These are phyloP conservation scores for Acacia confusa DNA, from an alignment of 306 rosid genomes.

Conservation along the genomic window DNA sequence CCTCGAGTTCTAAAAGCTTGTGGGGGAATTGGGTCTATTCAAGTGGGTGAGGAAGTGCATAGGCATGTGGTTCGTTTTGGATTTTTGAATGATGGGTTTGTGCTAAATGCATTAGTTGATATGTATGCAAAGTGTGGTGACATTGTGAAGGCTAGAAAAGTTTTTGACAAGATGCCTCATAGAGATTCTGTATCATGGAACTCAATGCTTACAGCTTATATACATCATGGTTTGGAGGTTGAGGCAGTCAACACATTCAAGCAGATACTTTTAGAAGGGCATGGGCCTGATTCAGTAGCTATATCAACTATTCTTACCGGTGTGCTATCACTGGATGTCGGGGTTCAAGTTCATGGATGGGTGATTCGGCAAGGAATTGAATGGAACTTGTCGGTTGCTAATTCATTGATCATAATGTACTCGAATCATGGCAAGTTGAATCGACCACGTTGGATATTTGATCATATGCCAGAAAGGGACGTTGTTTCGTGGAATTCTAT, in stretches of 20 bases:
- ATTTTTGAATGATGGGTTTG: slow-evolving; percentile 55
- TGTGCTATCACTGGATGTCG: slow-evolving; percentile 42
- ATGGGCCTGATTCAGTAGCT: slow-evolving; percentile 61
- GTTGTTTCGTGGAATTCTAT: slow-evolving; percentile 82
- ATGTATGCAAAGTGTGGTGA: slow-evolving; percentile 94
- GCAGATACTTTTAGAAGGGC: slow-evolving; percentile 58
- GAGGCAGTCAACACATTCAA: slow-evolving; percentile 57
- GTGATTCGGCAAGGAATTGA: slow-evolving; percentile 56
- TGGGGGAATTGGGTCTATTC: slow-evolving; percentile 78
- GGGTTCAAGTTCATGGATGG: slow-evolving; percentile 80
- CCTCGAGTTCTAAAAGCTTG: slow-evolving; percentile 82
- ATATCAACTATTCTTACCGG: slow-evolving; percentile 55
- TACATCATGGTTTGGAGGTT: slow-evolving; percentile 63
- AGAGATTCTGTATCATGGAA: slow-evolving; percentile 86
- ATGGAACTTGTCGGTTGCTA: slow-evolving; percentile 67
- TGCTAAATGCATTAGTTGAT: slow-evolving; percentile 79
- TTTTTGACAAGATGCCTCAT: slow-evolving; percentile 53
- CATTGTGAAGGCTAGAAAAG: slow-evolving; percentile 73
- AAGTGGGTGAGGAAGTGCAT: slow-evolving; percentile 76
- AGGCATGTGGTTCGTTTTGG: slow-evolving; percentile 68
- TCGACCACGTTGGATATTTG: slow-evolving; percentile 57
- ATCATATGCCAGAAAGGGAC: slow-evolving; percentile 74
- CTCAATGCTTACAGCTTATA: slow-evolving; percentile 69
- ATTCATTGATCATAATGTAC: slow-evolving; percentile 67
- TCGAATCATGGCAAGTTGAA: slow-evolving; percentile 58